A percentile compares a stretch with the other conserved stretches of the same genome.
phyloP scores from a whole-genome alignment of 2,329 filamentous ascomycete species.

The Akanthomyces uredinophilus region DNA sequence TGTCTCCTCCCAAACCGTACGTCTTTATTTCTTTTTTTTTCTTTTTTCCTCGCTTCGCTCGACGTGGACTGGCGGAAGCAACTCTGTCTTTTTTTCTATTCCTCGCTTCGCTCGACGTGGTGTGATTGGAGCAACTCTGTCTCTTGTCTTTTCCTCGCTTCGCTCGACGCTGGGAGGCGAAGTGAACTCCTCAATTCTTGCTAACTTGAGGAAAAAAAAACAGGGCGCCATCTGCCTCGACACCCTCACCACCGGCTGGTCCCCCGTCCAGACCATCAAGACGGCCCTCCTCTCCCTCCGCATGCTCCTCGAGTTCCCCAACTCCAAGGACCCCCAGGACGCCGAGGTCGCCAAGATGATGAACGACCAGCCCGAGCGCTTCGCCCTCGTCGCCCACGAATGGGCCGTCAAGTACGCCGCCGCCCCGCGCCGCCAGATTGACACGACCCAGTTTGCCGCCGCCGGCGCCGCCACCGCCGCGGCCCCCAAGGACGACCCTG shows the following conservation, averaged over 20 bases:
- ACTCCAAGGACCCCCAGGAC: slow-evolving; percentile 95
- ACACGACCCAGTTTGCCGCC: slow-evolving; percentile 42
- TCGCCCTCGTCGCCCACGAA: slow-evolving; percentile 76
- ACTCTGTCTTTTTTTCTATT: not conserved
- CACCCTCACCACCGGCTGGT: slow-evolving; percentile 85
- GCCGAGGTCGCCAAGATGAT: slow-evolving; percentile 92
- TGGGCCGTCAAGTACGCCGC: slow-evolving; percentile 84
- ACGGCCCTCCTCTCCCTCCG: slow-evolving; percentile 89
- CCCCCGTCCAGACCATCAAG: slow-evolving; percentile 91
- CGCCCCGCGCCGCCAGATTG: slow-evolving; percentile 52
- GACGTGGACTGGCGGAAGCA: not conserved
- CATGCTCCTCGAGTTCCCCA: slow-evolving; percentile 85
- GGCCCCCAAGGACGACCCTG: slow-evolving; percentile 14
- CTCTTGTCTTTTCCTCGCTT: not conserved
- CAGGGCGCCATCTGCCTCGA: slow-evolving; percentile 97
- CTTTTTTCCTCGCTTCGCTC: not conserved
- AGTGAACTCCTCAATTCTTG: too few species aligned
- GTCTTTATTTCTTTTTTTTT: slow-evolving; percentile 27
- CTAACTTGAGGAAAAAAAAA: not conserved
- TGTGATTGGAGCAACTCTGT: not conserved
- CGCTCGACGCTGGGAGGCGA: too few species aligned
- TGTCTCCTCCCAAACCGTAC: slow-evolving; percentile 85
- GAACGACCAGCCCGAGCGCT: slow-evolving; percentile 69
- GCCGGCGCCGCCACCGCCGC: slow-evolving; percentile 36
- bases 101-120: not conserved